phyloP scores from a whole-genome alignment of 2,329 filamentous ascomycete genomes.

The Niveomyces coronatus region DNA sequence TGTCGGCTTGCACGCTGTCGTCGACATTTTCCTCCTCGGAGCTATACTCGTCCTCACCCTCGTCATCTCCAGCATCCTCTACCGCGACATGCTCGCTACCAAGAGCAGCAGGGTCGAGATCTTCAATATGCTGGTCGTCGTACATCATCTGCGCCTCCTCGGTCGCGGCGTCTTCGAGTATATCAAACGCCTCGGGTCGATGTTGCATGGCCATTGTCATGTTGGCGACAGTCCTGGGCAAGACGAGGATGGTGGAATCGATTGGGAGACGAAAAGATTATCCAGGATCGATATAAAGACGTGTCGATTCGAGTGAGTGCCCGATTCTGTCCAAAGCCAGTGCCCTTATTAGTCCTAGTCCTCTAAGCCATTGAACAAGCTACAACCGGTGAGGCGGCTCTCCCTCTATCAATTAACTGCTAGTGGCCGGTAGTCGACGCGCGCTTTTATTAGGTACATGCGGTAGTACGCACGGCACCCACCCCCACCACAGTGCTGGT shows the following conservation, averaged over 20 bases:
- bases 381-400: neutral
- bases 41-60: constrained; percentile 30
- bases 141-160: constrained; percentile 41
- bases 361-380: neutral
- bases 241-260: constrained; percentile 2
- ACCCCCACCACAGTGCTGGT: constrained; percentile 4
- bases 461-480: too few species aligned
- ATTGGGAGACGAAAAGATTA: constrained; percentile 9
- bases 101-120: constrained; percentile 15
- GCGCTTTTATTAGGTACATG: constrained; percentile 2
- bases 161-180: constrained; percentile 40
- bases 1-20: constrained; percentile 67
- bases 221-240: neutral
- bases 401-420: neutral
- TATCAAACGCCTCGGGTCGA: constrained; percentile 30
- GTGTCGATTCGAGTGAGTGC: too few species aligned
- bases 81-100: constrained; percentile 18
- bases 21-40: constrained; percentile 57
- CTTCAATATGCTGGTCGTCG: constrained; percentile 25
- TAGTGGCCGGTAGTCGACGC: constrained; percentile 2
- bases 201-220: constrained; percentile 16
- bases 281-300: too few species aligned
- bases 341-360: too few species aligned
- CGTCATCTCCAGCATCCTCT: constrained; percentile 28
- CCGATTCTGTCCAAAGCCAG: too few species aligned